Evolutionary conservation across 371 early-diverging fungal species (phyloP).

Genomic region (Syncephalastrum sp.): DNA sequence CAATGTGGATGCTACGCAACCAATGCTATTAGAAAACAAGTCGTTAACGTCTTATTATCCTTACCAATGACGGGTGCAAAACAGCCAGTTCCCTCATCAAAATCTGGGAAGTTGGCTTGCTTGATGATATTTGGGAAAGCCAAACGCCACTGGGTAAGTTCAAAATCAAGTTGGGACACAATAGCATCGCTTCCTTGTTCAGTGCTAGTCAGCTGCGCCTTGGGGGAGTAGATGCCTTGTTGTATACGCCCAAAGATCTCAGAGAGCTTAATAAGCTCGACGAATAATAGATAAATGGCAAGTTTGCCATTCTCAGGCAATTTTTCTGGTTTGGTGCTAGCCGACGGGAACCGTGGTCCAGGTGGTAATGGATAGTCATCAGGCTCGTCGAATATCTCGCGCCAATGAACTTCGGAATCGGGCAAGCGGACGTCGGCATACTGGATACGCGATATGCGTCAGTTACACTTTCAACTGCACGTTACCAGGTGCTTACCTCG

Average conservation of each 20-base stretch:
- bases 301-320: slow-evolving; percentile 20
- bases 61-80: slow-evolving; percentile 44
- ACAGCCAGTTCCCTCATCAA: slow-evolving; percentile 34
- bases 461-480: background rate
- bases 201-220: slow-evolving; percentile 34
- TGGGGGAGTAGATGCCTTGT: slow-evolving; percentile 46
- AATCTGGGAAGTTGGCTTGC: slow-evolving; percentile 29
- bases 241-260: slow-evolving; percentile 42
- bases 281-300: slow-evolving; percentile 37
- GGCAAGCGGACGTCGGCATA: slow-evolving; percentile 42
- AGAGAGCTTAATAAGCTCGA: slow-evolving; percentile 43
- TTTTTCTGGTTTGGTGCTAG: slow-evolving; percentile 25
- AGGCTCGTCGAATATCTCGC: slow-evolving; percentile 35
- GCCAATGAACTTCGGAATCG: slow-evolving; percentile 31
- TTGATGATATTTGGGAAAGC: slow-evolving; percentile 39
- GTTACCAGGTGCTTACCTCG: slow-evolving; percentile 20
- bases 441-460: slow-evolving; percentile 7
- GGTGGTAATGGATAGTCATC: slow-evolving; percentile 10
- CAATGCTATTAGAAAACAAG: background rate
- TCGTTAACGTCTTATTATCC: too few relatives aligned
- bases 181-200: slow-evolving; percentile 43
- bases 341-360: slow-evolving; percentile 35
- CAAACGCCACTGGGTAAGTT: slow-evolving; percentile 47
- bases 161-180: slow-evolving; percentile 41
- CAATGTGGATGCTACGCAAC: slow-evolving; percentile 29